Conservation (phyloP, 2,329 filamentous ascomycete genomes). For the Berkeleyomyces basicola region DNA sequence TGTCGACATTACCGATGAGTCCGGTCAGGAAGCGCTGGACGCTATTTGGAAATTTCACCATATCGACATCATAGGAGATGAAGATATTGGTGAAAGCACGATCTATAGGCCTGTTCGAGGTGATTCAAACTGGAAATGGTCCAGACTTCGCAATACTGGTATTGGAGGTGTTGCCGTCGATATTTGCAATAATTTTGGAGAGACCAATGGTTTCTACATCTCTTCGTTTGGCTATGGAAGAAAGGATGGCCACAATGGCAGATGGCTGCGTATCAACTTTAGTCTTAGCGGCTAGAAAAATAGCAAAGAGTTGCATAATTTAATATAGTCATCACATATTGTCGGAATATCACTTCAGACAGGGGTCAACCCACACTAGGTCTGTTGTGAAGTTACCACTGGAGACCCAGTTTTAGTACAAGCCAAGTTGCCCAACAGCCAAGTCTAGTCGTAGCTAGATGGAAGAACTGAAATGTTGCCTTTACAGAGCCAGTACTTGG, state of each 20-base stretch:
- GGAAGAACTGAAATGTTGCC: slow-evolving; percentile 32
- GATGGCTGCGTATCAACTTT: neutral
- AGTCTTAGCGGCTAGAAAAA: neutral
- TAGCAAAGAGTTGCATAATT: neutral
- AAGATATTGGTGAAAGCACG: neutral
- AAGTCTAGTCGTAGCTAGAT: too few relatives aligned
- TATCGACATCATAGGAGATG: neutral
- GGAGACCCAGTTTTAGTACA: too few relatives aligned
- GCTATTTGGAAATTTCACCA: too few relatives aligned
- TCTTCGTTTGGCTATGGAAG: neutral
- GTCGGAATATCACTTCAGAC: too few relatives aligned
- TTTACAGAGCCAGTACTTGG: slow-evolving; percentile 52
- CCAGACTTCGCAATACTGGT: neutral
- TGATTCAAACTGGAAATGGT: neutral
- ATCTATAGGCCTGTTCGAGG: neutral
- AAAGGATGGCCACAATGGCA: too few relatives aligned
- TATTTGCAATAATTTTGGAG: neutral
- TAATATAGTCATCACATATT: too few relatives aligned
- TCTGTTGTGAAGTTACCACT: too few relatives aligned
- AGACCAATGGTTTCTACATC: neutral
- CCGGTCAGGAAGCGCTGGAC: too few relatives aligned
- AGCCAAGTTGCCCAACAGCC: too few relatives aligned
- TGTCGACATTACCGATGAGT: too few relatives aligned
- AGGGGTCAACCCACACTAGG: too few relatives aligned
- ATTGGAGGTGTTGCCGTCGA: neutral